A percentile compares a stretch with the other conserved stretches of the same genome.
phyloP scores from a whole-genome alignment of 2,329 filamentous ascomycete species.

The Penicillium griseofulvum region DNA sequence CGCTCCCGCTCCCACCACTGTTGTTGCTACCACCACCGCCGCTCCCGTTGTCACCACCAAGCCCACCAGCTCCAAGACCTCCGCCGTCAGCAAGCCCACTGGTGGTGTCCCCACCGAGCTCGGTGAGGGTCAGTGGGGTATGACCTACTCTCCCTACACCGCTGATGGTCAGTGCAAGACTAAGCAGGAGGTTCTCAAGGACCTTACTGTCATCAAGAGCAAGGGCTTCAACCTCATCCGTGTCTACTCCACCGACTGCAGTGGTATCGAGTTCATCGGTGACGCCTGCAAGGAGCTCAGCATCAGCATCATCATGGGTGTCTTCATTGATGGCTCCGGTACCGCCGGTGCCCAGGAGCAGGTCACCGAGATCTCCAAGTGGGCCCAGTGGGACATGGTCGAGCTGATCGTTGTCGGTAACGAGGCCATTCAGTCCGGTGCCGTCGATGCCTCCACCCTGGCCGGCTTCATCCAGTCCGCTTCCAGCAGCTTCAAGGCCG shows the following conservation, averaged over 20 bases:
- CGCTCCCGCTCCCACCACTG: neutral
- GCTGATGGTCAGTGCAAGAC: slow-evolving; percentile 61
- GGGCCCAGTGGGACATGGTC: slow-evolving; percentile 72
- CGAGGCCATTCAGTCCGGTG: slow-evolving; percentile 78
- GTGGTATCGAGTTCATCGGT: slow-evolving; percentile 73
- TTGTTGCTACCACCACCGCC: slow-evolving; percentile 15
- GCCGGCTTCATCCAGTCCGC: slow-evolving; percentile 66
- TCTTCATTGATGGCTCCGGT: slow-evolving; percentile 71
- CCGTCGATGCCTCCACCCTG: slow-evolving; percentile 64
- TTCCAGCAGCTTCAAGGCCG: slow-evolving; percentile 60
- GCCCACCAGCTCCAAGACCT: slow-evolving; percentile 12
- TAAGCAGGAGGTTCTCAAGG: slow-evolving; percentile 54
- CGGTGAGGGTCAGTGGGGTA: slow-evolving; percentile 60
- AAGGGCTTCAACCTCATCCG: slow-evolving; percentile 71
- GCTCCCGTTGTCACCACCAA: slow-evolving; percentile 5
- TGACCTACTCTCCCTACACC: slow-evolving; percentile 77
- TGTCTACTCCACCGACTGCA: slow-evolving; percentile 90
- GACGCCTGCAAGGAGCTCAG: slow-evolving; percentile 63
- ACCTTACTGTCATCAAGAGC: slow-evolving; percentile 61
- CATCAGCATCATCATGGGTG: slow-evolving; percentile 78
- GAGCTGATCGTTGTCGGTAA: slow-evolving; percentile 84
- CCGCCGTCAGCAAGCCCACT: slow-evolving; percentile 9
- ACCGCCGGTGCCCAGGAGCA: slow-evolving; percentile 67
- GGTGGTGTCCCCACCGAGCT: slow-evolving; percentile 21
- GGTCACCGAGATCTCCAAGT: slow-evolving; percentile 68